These are phyloP conservation scores for Periglandula ipomoeae DNA, from an alignment of 2,329 filamentous ascomycete genomes.

Conservation along the genomic window DNA sequence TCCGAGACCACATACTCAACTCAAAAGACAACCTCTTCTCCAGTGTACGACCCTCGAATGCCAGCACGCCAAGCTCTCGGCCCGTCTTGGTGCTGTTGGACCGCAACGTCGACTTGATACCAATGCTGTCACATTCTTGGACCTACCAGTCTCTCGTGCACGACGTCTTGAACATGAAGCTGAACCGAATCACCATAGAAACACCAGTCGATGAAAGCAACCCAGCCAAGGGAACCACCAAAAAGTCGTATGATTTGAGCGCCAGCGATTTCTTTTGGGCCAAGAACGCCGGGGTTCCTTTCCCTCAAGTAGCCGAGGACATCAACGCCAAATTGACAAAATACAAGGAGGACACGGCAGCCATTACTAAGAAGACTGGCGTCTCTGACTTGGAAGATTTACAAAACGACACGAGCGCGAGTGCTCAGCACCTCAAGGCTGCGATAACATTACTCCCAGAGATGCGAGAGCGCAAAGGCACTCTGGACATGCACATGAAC, in stretches of 20 bases:
- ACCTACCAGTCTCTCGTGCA: conserved; percentile 76
- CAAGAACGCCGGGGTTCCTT: conserved; percentile 81
- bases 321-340: conserved; percentile 88
- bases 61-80: conserved; percentile 60
- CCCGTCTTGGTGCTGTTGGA: conserved; percentile 91
- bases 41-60: conserved; percentile 46
- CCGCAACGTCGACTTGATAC: conserved; percentile 88
- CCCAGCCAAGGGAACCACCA: conserved; percentile 64
- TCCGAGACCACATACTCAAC: conserved; percentile 92
- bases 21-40: conserved; percentile 98
- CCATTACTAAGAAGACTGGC: conserved; percentile 91
- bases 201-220: conserved; percentile 70
- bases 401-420: conserved; percentile 78
- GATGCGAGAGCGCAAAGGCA: conserved; percentile 82
- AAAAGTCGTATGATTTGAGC: conserved; percentile 83
- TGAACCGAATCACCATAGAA: conserved; percentile 93
- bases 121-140: conserved; percentile 95
- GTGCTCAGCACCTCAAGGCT: conserved; percentile 89
- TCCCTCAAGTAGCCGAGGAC: conserved; percentile 92
- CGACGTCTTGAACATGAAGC: conserved; percentile 46
- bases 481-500: conserved; percentile 98
- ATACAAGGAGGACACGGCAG: conserved; percentile 91
- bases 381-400: conserved; percentile 88
- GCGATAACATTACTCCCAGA: conserved; percentile 91
- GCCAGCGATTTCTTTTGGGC: conserved; percentile 95